A percentile compares a stretch with the other conserved stretches of the same genome.
Evolutionary conservation across 163 green algal genomes (phyloP).

Genomic region (Prototheca stagnorum): DNA sequence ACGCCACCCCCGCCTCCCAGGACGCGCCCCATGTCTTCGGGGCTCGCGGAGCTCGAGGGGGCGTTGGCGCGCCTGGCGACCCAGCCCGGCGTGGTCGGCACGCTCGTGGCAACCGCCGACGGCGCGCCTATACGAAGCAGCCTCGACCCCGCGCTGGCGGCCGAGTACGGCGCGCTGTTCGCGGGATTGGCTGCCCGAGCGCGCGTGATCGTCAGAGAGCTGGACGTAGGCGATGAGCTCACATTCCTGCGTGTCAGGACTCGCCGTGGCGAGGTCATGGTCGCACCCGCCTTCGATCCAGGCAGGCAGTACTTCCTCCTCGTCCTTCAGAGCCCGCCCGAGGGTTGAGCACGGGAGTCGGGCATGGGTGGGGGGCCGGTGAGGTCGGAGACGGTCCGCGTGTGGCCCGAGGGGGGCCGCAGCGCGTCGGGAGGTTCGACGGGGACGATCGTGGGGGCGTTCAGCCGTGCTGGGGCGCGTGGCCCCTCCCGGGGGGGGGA

Average conservation of each 20-base stretch:
- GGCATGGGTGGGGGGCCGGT: neutral
- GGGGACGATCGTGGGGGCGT: neutral
- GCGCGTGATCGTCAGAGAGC: constrained; percentile 15
- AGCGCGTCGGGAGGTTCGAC: neutral
- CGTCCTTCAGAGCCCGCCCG: constrained; percentile 29
- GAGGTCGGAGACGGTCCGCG: neutral
- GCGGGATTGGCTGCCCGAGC: constrained; percentile 19
- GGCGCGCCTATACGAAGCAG: constrained; percentile 40
- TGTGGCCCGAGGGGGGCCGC: neutral
- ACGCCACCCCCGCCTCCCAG: too few relatives aligned
- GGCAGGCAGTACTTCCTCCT: constrained; percentile 23
- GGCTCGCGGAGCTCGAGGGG: constrained; percentile 29
- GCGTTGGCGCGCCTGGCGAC: constrained; percentile 26
- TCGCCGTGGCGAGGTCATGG: constrained; percentile 32
- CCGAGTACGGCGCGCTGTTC: constrained; percentile 23
- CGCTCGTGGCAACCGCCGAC: constrained; percentile 32
- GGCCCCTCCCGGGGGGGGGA: too few relatives aligned
- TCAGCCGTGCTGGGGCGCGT: too few relatives aligned
- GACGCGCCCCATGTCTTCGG: constrained; percentile 17
- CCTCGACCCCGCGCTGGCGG: constrained; percentile 23
- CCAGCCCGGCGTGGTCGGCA: constrained; percentile 29
- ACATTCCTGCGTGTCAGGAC: constrained; percentile 29
- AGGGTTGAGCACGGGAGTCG: neutral
- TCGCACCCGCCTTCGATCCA: constrained; percentile 26
- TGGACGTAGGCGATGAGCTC: constrained; percentile 31